These are phyloP conservation scores for Rhododendron ferrugineum DNA, from an alignment of 148 eudicot species.

Conservation along the genomic window DNA sequence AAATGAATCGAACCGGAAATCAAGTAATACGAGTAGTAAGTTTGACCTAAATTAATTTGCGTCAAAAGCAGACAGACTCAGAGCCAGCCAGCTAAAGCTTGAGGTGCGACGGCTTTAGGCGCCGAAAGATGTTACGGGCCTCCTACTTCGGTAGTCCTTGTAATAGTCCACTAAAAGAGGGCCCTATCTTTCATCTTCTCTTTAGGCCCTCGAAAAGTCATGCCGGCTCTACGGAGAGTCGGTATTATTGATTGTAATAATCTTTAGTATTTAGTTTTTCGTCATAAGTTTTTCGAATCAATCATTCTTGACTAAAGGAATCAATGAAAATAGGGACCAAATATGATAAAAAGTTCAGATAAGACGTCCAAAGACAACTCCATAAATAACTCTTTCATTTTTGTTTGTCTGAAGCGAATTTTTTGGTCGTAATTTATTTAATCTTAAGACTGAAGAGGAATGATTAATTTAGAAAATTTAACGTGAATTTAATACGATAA, in stretches of 20 bases:
- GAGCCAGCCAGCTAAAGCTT: not conserved
- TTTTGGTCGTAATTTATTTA: too few relatives aligned
- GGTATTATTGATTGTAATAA: not conserved
- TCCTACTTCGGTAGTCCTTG: not conserved
- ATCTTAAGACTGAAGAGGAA: too few relatives aligned
- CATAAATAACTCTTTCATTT: too few relatives aligned
- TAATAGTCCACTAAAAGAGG: not conserved
- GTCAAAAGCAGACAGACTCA: not conserved
- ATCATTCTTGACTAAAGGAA: too few relatives aligned
- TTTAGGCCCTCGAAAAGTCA: not conserved
- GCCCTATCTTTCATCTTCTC: not conserved
- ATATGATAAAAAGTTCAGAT: too few relatives aligned
- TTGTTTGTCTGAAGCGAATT: too few relatives aligned
- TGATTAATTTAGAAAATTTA: too few relatives aligned
- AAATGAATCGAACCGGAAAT: not conserved
- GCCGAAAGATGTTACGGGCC: not conserved
- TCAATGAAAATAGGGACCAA: too few relatives aligned
- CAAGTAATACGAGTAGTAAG: not conserved
- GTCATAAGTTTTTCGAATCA: too few relatives aligned
- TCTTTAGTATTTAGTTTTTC: not conserved
- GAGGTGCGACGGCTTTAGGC: too few relatives aligned
- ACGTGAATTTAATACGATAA: not conserved
- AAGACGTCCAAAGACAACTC: too few relatives aligned
- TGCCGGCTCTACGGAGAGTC: not conserved
- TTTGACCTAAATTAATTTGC: not conserved